Percentiles rank a stretch among this genome's conserved stretches.
Evolutionary conservation across 805 yeast species (phyloP).

Genomic region (Candida tallmaniae): DNA sequence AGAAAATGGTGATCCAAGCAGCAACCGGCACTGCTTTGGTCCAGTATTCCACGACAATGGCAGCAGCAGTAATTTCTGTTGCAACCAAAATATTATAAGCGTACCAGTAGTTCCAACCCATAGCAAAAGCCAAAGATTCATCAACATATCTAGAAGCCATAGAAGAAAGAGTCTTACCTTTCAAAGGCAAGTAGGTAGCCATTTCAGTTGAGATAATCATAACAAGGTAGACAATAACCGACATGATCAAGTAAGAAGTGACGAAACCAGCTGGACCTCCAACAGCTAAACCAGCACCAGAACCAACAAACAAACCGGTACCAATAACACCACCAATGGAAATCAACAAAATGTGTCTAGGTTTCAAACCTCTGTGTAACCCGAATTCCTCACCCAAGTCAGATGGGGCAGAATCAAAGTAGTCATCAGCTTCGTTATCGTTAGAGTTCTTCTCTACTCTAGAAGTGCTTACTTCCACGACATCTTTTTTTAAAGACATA

Average conservation of each 20-base stretch:
- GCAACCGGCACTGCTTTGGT: conserved; percentile 28
- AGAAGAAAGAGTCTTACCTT: conserved; percentile 9
- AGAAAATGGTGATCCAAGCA: conserved; percentile 36
- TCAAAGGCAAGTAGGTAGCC: conserved; percentile 13
- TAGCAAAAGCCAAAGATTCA: conserved; percentile 13
- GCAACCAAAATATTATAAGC: conserved; percentile 32
- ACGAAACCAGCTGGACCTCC: conserved; percentile 36
- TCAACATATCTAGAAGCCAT: conserved; percentile 13
- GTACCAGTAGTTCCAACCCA: conserved; percentile 40
- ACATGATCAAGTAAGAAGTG: conserved; percentile 28
- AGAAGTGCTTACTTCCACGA: conserved; percentile 4
- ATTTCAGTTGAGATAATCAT: conserved; percentile 13
- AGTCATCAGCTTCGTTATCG: conserved; percentile 1
- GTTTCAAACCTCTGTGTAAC: conserved; percentile 29
- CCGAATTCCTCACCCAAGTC: conserved; percentile 1
- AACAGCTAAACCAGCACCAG: conserved; percentile 28
- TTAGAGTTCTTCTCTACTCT: conserved; percentile 6
- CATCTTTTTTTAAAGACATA: conserved; percentile 1
- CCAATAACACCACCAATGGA: conserved; percentile 87
- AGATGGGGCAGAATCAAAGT: background rate
- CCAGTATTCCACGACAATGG: conserved; percentile 34
- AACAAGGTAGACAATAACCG: conserved; percentile 11
- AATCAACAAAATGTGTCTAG: conserved; percentile 64
- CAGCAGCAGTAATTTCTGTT: conserved; percentile 34
- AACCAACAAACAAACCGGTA: conserved; percentile 52